Base-by-base conservation (phyloP, 148 eudicot genomes). In the Amaranthus palmeri region DNA sequence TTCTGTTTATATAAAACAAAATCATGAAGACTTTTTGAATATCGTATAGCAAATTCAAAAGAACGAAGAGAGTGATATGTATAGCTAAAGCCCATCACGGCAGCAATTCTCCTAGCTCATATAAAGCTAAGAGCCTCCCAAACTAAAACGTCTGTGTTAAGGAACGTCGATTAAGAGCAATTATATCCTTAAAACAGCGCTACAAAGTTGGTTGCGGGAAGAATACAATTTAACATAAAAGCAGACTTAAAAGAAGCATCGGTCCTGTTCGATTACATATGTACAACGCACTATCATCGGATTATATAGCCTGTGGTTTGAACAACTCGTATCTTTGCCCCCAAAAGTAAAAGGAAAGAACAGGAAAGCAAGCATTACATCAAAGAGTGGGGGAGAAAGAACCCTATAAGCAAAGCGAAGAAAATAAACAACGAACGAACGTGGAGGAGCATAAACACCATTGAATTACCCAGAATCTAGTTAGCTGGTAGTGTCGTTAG, bases 401-500 rank as follows among this genome's bases (percentile, higher is more conserved):
- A 69, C 49, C 72, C 9, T 25, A 45, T 3, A 45, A 25, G 14
- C 41, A 40, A 47, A 10, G 59, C 45, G 49, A 25, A 74, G 18
- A 67, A 40, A 45, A 12, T 17, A 55, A 65, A 55, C 13, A 54
- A 55, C 13, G 46, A 60, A 47, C 8, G 6, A 25, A 60, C 12
- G n/a, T 36, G 5, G 48, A 18, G 25, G 49, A 14, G 14, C 7
- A 41, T 36, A 50, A n/a, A 17, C 13, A 18, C 10, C 46, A 41
- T 14, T 48, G 36, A 65, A 48, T 3, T 8, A 25, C 17, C 41
- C 54, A 48, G 13, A 54, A 54, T 43, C 0, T n/a, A n/a, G 41
- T 10, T 62, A 81, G 71, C 64, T 67, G 65, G 58, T 43, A 60
- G 73, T 65, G 61, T 84, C 84, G 17, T 77, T 36, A 72, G 87